A percentile compares a stretch with the other conserved stretches of the same genome.
These are phyloP conservation scores for Phytopythium mirpurense DNA, from an alignment of 352 stramenopile species.

Conservation along the genomic window DNA sequence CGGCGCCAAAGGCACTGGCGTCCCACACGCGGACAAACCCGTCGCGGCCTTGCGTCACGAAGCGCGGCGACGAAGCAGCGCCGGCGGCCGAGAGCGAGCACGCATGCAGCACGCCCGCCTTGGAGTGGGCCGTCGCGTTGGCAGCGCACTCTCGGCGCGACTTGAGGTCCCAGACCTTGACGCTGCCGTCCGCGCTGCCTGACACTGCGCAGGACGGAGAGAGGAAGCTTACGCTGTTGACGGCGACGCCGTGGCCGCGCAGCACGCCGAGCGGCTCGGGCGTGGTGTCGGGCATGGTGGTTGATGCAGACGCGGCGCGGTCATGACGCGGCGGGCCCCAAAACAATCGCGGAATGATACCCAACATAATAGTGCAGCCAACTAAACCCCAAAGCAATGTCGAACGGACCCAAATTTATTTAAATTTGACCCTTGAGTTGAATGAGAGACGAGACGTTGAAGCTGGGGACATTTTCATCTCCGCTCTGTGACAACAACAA, in stretches of 20 bases:
- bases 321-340: too few species aligned
- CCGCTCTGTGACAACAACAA: too few species aligned
- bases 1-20: constrained; percentile 12
- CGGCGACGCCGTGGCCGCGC: constrained; percentile 52
- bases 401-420: too few species aligned
- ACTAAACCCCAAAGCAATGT: too few species aligned
- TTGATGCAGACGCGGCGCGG: too few species aligned
- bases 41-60: constrained; percentile 71
- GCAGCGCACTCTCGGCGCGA: constrained; percentile 43
- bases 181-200: constrained; percentile 46
- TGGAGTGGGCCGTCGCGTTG: constrained; percentile 43
- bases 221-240: constrained; percentile 63
- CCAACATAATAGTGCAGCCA: too few species aligned
- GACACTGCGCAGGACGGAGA: constrained; percentile 32
- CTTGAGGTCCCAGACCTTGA: constrained; percentile 74
- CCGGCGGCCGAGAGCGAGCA: constrained; percentile 6
- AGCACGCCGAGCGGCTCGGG: constrained; percentile 56
- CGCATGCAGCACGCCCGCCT: constrained; percentile 67
- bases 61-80: constrained; percentile 10
- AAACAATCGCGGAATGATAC: not conserved
- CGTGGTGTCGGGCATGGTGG: too few species aligned
- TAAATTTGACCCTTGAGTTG: too few species aligned
- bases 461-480: too few species aligned
- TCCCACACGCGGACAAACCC: constrained; percentile 72
- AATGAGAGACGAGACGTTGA: too few species aligned